These are phyloP conservation scores for Coelastrella sp. DNA, from an alignment of 139 green algal species.

Conservation along the genomic window DNA sequence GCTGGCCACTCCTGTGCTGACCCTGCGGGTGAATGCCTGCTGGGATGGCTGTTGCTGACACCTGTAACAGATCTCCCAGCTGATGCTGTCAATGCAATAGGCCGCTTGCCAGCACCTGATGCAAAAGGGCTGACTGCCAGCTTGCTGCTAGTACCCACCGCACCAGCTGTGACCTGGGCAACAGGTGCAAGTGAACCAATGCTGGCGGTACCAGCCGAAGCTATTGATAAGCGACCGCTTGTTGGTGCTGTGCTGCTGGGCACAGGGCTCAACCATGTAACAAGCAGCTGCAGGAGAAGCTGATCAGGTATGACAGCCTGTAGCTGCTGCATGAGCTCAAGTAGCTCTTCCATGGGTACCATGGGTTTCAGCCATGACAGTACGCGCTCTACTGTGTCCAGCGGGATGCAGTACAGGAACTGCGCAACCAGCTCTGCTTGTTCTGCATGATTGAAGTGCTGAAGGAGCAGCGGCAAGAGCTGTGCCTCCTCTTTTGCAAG, in stretches of 20 bases:
- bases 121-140: constrained; percentile 17
- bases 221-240: neutral
- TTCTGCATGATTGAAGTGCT: constrained; percentile 86
- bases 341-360: constrained; percentile 70
- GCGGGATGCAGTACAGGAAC: constrained; percentile 97
- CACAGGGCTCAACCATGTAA: constrained; percentile 76
- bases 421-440: constrained; percentile 92
- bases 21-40: too few species aligned
- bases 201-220: neutral
- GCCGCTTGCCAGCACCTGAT: constrained; percentile 1
- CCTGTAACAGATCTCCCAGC: neutral
- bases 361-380: constrained; percentile 83
- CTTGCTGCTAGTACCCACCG: neutral
- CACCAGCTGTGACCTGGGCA: neutral
- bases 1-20: constrained; percentile 35
- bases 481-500: constrained; percentile 97
- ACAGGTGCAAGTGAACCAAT: neutral
- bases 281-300: constrained; percentile 84
- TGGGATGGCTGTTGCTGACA: constrained; percentile 12
- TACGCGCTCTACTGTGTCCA: constrained; percentile 82
- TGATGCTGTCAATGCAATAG: neutral
- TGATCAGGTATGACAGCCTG: constrained; percentile 74
- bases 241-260: neutral
- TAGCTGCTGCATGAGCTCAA: constrained; percentile 69
- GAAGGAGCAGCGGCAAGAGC: constrained; percentile 93